Conservation (phyloP, 2,329 filamentous ascomycete genomes). For the Annulohypoxylon truncatum region DNA sequence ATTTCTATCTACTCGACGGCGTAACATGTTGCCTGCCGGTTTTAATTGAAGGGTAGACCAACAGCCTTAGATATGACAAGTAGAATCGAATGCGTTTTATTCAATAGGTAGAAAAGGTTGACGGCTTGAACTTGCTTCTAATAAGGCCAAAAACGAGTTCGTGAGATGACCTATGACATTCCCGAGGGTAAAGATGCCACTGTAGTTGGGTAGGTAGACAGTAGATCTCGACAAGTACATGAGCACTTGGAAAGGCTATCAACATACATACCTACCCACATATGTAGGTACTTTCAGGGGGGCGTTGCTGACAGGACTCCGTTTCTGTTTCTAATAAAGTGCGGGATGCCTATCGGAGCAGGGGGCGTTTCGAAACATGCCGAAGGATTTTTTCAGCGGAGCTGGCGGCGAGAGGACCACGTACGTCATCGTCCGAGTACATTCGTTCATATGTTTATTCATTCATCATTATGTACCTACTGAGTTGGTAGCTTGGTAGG, state of each 20-base stretch:
- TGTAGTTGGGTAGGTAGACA: background rate
- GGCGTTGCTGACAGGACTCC: background rate
- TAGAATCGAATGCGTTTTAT: slow-evolving; percentile 36
- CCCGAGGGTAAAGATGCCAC: background rate
- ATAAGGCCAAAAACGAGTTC: background rate
- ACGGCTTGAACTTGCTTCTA: background rate
- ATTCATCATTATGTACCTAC: background rate
- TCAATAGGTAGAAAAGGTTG: background rate
- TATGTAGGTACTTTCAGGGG: too few species aligned
- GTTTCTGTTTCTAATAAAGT: slow-evolving; percentile 2
- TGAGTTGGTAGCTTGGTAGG: background rate
- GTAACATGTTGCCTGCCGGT: slow-evolving; percentile 30
- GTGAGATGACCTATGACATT: background rate
- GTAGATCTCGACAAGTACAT: background rate
- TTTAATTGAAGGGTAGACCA: slow-evolving; percentile 39
- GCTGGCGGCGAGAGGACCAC: slow-evolving; percentile 2
- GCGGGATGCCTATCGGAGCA: background rate
- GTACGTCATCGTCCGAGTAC: slow-evolving; percentile 7
- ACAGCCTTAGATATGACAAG: slow-evolving; percentile 41
- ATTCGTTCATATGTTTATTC: background rate
- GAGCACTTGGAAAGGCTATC: background rate
- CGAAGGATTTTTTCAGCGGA: slow-evolving; percentile 25
- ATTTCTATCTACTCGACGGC: slow-evolving; percentile 34
- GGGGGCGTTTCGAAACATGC: slow-evolving; percentile 12
- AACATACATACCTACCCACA: background rate